Conservation (phyloP, 2,329 filamentous ascomycete species). For the Dactylellina cionopaga region DNA sequence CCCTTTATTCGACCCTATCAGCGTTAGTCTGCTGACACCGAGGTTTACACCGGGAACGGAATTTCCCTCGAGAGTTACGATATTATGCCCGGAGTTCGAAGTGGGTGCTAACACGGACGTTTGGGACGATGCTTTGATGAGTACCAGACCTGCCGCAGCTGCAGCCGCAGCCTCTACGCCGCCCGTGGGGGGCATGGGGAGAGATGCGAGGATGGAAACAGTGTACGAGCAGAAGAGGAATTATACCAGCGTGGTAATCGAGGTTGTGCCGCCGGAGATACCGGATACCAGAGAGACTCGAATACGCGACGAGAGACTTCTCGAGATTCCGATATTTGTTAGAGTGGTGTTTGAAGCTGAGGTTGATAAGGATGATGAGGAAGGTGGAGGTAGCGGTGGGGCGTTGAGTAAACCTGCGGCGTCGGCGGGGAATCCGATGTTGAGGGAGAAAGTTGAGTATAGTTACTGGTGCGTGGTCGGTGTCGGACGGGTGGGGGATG, state of each 20-base stretch:
- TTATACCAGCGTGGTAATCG: constrained; percentile 92
- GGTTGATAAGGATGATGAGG: constrained; percentile 70
- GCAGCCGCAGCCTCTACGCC: constrained; percentile 57
- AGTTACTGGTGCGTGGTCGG: constrained; percentile 96
- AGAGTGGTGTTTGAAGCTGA: constrained; percentile 89
- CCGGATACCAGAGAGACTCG: constrained; percentile 57
- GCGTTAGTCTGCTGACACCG: constrained; percentile 86
- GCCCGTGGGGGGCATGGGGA: constrained; percentile 68
- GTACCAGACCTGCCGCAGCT: constrained; percentile 57
- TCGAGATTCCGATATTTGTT: constrained; percentile 96
- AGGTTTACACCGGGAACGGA: constrained; percentile 76
- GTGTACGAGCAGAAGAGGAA: constrained; percentile 95
- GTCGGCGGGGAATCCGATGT: constrained; percentile 58
- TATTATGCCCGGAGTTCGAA: constrained; percentile 92
- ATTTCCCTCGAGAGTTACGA: constrained; percentile 82
- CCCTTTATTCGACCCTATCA: constrained; percentile 89
- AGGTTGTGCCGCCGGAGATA: constrained; percentile 77
- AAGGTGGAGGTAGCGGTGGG: constrained; percentile 61
- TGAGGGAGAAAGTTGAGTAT: constrained; percentile 82
- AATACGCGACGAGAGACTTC: constrained; percentile 64
- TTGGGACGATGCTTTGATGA: constrained; percentile 87
- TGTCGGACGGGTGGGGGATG: constrained; percentile 77
- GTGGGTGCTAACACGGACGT: constrained; percentile 94
- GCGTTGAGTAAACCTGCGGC: constrained; percentile 56
- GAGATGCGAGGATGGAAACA: constrained; percentile 65